Evolutionary conservation across 805 yeast species (phyloP), one percentile per base, ranked within the genome.

Genomic region (Lachancea sp.): DNA sequence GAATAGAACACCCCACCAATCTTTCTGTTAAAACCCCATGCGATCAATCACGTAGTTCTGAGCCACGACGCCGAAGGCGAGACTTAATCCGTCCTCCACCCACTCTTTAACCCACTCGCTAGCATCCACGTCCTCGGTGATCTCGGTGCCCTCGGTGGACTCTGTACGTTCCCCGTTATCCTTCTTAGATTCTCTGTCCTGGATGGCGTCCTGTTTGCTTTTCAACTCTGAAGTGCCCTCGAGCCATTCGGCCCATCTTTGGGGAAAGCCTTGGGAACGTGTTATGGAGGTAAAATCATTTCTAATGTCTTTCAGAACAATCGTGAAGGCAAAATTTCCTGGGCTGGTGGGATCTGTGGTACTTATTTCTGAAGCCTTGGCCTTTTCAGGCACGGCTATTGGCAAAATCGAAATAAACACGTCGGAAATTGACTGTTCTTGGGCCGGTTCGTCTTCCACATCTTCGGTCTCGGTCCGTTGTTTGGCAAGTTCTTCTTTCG

Each of bases 181-280:
- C 9, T 42, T 48, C 47, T 26, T 54, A 52, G 35, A 50, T 48
- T 45, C 49, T 22, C 3, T 56, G 51, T 29, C 59, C 55, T 49
- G 62, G 22, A 42, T 42, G 10, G 45, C 45, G 61, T 12, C 80
- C 77, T 49, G 78, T 33, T 45, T 48, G 26, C 39, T 36, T 30
- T 46, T 47, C 48, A 47, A 42, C 38, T 48, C 50, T 11, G 54
- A 47, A 3, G 45, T 45, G 8, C 60, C 59, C 45, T 60, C 65
- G n/a, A 91, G 72, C 99, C 99, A 93, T n/a, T 77, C 70, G 9
- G 89, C 82, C 99, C 99, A 93, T 59, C 78, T 81, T 38, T 77
- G 61, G 10, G 99, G 98, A 71, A 88, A 84, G 6, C 95, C 80
- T 65, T 93, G 99, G 0, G 98, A 85, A 54, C 82, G 81, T 41